Base-by-base conservation (phyloP, 495 filamentous ascomycete genomes). In the Xylaria longipes region DNA sequence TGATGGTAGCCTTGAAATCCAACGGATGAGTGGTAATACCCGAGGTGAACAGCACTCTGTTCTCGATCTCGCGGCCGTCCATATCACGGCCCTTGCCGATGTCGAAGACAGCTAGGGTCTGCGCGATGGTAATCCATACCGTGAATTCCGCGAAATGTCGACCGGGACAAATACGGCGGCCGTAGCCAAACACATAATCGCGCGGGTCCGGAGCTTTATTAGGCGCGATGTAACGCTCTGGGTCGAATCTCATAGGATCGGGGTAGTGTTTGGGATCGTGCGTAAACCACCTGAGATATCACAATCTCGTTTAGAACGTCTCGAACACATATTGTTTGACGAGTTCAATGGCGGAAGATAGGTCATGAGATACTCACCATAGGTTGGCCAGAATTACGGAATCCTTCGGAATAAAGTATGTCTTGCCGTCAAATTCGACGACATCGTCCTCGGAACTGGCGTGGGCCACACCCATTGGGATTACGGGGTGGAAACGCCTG, bases 101-200 rank as follows among this genome's bases (percentile, higher is more conserved):
- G 11, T 79, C 64, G 62, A 85, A 85, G 1, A 80, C 80, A 0
- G 83, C 79, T 0, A 87, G 72, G 8, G 83, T 48, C 25, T 79
- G 79, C 27, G 80, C 81, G 17, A 87, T 78, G 20, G 77, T 78
- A 45, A 85, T 66, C 73, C 82, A 84, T 17, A 46, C 45, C 15
- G 86, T 71, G n/a, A 74, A 77, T 14, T 78, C 82, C 0, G 86
- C 86, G 7, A 86, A 72, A 41, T 81, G 77, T 25, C 84, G 83
- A 0, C 85, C 86, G 6, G 84, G 83, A 67, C 86, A 87, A 60
- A 85, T 79, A 14, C 86, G 79, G 1, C 86, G 79, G 41, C 86
- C 85, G 76, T 82, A 85, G 1, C 87, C 87, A 72, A 87, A 90
- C 5, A 72, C 74, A 3, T 80, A 77, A 43, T 81, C 76, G 22